Evolutionary conservation across 331 rosid genomes (phyloP).

Genomic region (Spiraea crenata): DNA sequence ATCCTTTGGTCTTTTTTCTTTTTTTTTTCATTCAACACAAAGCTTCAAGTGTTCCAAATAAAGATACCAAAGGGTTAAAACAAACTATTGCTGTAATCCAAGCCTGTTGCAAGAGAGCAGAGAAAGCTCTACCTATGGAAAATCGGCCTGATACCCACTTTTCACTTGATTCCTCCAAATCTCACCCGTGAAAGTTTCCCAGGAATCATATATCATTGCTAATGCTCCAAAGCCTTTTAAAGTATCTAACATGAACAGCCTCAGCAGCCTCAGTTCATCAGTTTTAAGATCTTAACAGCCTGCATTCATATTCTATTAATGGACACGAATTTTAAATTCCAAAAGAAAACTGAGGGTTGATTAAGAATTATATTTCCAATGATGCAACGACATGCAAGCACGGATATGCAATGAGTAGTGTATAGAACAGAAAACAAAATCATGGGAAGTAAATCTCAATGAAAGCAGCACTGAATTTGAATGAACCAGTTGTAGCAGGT

Average conservation of each 20-base stretch:
- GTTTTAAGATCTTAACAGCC: background rate
- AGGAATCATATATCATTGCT: conserved; percentile 71
- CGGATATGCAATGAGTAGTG: background rate
- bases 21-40: conserved; percentile 14
- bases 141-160: conserved; percentile 52
- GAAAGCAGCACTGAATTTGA: background rate
- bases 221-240: conserved; percentile 70
- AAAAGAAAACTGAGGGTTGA: conserved; percentile 3
- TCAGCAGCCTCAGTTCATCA: conserved; percentile 21
- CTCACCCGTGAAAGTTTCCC: conserved; percentile 67
- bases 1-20: background rate
- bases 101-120: conserved; percentile 77
- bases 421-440: background rate
- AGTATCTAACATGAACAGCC: conserved; percentile 51
- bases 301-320: conserved; percentile 10
- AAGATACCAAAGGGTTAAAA: conserved; percentile 27
- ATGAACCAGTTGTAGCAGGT: background rate
- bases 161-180: conserved; percentile 49
- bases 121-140: conserved; percentile 55
- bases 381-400: background rate
- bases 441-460: background rate
- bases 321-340: conserved; percentile 2
- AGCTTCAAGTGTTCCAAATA: too few relatives aligned
- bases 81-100: conserved; percentile 78
- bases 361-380: background rate